phyloP scores from a whole-genome alignment of 139 green algal species.

The Dunaliella primolecta region DNA sequence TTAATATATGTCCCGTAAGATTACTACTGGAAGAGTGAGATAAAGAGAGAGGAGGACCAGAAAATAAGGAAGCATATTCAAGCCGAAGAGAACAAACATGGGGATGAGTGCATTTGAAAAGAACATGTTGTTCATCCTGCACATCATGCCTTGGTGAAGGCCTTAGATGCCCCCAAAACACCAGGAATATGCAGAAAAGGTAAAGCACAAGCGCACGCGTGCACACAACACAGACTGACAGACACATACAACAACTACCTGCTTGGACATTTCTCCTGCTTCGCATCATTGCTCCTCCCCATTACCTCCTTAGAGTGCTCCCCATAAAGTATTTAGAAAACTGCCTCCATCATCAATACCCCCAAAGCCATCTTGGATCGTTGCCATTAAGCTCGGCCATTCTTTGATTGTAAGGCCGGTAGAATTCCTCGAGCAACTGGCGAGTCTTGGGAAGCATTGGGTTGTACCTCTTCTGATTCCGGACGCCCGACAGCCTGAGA shows the following conservation, averaged over 20 bases:
- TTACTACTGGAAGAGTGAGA: not conserved
- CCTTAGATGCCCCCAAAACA: no score
- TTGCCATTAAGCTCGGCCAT: slow-evolving; percentile 20
- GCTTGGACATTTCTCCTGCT: not conserved
- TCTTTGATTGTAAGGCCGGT: slow-evolving; percentile 33
- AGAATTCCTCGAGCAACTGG: slow-evolving; percentile 20
- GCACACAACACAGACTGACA: not conserved
- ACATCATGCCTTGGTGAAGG: no score
- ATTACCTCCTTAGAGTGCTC: not conserved
- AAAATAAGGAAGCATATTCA: no score
- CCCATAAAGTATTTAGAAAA: no score
- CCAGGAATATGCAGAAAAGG: not conserved
- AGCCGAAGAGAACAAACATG: no score
- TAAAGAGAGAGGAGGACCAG: no score
- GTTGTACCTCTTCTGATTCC: slow-evolving; percentile 21
- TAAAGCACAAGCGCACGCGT: not conserved
- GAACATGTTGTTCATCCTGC: no score
- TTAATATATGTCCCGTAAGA: not conserved
- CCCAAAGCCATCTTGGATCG: slow-evolving; percentile 36
- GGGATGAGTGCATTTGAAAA: no score
- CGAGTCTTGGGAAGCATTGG: slow-evolving; percentile 19
- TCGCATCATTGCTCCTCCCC: not conserved
- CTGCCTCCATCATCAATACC: no score
- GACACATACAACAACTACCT: no score
- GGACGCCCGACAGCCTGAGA: not conserved